These are phyloP conservation scores for Epichloe amarillans DNA, from an alignment of 2,329 filamentous ascomycete genomes.

Conservation along the genomic window DNA sequence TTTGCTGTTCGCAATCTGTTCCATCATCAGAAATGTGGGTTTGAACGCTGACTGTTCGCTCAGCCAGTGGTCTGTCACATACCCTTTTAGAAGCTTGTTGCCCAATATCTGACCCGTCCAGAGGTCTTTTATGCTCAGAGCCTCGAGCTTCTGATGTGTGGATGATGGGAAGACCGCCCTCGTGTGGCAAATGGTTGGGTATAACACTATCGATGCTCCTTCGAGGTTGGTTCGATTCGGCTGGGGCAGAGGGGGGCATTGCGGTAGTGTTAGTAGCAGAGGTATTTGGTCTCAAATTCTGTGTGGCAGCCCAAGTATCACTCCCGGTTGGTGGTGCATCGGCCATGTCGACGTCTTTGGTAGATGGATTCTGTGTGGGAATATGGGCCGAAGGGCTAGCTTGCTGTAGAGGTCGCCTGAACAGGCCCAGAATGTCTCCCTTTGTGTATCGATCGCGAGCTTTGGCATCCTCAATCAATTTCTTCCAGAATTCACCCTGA, in stretches of 20 bases:
- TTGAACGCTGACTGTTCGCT: background rate
- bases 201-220: background rate
- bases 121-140: slow-evolving; percentile 22
- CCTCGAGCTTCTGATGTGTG: slow-evolving; percentile 19
- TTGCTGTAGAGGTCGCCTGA: slow-evolving; percentile 30
- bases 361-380: background rate
- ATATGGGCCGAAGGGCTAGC: slow-evolving; percentile 16
- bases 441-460: slow-evolving; percentile 62
- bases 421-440: slow-evolving; percentile 40
- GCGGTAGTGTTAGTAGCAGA: background rate
- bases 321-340: background rate
- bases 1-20: slow-evolving; percentile 18
- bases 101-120: slow-evolving; percentile 22
- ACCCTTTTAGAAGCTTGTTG: slow-evolving; percentile 28
- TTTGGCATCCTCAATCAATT: slow-evolving; percentile 71
- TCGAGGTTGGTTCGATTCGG: background rate
- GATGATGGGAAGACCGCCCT: slow-evolving; percentile 24
- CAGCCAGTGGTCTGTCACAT: slow-evolving; percentile 14
- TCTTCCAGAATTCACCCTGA: slow-evolving; percentile 83
- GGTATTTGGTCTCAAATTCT: background rate
- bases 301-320: background rate
- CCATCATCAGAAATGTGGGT: slow-evolving; percentile 13
- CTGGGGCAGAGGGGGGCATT: slow-evolving; percentile 1
- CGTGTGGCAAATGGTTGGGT: slow-evolving; percentile 12
- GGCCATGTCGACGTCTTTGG: slow-evolving; percentile 6